Conservation (phyloP, 768 basidiomycete genomes). For the Filobasidium floriforme region DNA sequence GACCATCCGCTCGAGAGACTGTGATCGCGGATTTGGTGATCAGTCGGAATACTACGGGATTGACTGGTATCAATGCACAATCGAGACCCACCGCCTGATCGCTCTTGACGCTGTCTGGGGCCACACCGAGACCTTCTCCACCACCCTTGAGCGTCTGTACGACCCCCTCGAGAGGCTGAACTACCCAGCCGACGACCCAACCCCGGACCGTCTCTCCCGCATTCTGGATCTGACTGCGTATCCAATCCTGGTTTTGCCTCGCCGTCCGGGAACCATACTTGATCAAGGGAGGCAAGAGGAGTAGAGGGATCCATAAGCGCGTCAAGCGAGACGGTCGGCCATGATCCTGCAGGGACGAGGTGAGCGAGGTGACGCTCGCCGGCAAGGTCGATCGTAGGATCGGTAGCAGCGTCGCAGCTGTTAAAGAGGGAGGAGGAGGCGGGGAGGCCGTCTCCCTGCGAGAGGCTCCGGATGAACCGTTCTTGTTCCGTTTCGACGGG, state of each 20-base stretch:
- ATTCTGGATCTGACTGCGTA: slow-evolving; percentile 56
- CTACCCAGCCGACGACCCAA: slow-evolving; percentile 73
- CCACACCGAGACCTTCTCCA: slow-evolving; percentile 62
- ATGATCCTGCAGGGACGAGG: slow-evolving; percentile 48
- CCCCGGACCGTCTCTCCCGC: slow-evolving; percentile 60
- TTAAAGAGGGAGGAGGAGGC: slow-evolving; percentile 24
- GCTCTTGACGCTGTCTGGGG: slow-evolving; percentile 70
- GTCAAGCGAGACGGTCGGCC: slow-evolving; percentile 62
- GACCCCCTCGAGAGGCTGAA: slow-evolving; percentile 77
- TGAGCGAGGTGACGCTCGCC: slow-evolving; percentile 34
- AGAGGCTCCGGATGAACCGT: neutral
- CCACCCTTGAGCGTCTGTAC: slow-evolving; percentile 74
- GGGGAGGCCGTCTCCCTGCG: slow-evolving; percentile 10
- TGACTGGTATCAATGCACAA: neutral
- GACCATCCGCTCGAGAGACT: slow-evolving; percentile 92
- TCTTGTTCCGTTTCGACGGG: slow-evolving; percentile 16
- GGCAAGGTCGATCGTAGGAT: slow-evolving; percentile 39
- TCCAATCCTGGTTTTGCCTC: slow-evolving; percentile 57
- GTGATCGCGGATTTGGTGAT: neutral
- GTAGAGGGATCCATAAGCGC: slow-evolving; percentile 66
- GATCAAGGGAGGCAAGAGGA: slow-evolving; percentile 65
- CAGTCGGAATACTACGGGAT: neutral
- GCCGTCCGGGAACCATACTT: slow-evolving; percentile 52
- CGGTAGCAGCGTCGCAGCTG: slow-evolving; percentile 27
- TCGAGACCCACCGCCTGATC: slow-evolving; percentile 63